Base-by-base conservation (phyloP, 495 filamentous ascomycete species). In the Sabuloglossum arenarium region DNA sequence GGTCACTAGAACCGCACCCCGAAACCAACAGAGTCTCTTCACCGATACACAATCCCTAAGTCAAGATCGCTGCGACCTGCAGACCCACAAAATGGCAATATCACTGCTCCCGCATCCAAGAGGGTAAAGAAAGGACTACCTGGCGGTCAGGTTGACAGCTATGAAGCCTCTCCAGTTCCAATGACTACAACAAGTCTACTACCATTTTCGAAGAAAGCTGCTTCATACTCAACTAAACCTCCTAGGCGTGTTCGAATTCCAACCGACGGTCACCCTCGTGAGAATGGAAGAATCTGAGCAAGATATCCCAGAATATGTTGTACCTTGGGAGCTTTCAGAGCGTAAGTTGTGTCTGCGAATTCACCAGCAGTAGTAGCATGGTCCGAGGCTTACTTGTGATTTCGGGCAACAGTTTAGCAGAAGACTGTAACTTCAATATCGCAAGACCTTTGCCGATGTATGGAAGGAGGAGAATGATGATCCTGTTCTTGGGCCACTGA, bases 281-380 rank as follows among this genome's bases (percentile, higher is more conserved):
- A 25, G 16, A 53, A 79, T 98, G 62, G 78, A 89, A 62, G 91
- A 98, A 66, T 93, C 91, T 0, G 91, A 97, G 21, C 88, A 94
- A 66, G 87, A 89, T 61, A 84, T 95, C 10, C 91, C 91, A 25
- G 91, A 98, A 69, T 98, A 95, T 67, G 89, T 98, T 10, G 93
- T 98, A 8, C 91, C 91, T 0, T 98, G 93, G 93, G 88, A 93
- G 88, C 86, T 1, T 96, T 98, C 69, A 86, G 91, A 68, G 88
- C 76, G 69, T 77, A 62, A 63, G 75, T 68, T 0, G 39, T 25
- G n/a, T 30, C 5, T 24, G 31, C 32, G 46, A 6, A 16, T 30
- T 19, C 6, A 24, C 59, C 76, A 43, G 73, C 19, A 25, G n/a
- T 34, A 9, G 14, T 23, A 31, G 8, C n/a, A 32, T 29, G 54